Percentiles rank a stretch among this genome's conserved stretches.
Conservation (phyloP, 2,329 filamentous ascomycete species). For the Cryphonectria nitschkei region DNA sequence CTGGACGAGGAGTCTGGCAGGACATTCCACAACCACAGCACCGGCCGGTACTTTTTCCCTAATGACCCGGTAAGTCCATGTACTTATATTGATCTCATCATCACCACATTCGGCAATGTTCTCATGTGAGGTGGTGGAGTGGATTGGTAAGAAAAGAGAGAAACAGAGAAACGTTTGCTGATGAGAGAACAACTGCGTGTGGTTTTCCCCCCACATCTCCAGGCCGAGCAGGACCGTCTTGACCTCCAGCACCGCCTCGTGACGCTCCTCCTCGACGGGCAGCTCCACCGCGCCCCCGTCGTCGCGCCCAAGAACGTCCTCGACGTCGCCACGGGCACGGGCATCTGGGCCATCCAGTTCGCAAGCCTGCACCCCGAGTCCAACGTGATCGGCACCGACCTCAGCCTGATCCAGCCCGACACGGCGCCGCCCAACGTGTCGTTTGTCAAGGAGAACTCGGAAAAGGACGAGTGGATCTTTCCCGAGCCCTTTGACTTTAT, state of each 20-base stretch:
- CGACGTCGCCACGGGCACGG: slow-evolving; percentile 52
- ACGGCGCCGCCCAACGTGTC: slow-evolving; percentile 55
- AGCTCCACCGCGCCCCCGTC: slow-evolving; percentile 50
- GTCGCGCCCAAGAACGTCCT: slow-evolving; percentile 46
- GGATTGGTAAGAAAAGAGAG: neutral
- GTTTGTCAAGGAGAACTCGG: slow-evolving; percentile 59
- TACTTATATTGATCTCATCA: neutral
- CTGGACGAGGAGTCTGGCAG: slow-evolving; percentile 25
- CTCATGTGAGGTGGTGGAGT: neutral
- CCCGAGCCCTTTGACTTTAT: slow-evolving; percentile 55
- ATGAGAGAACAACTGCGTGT: neutral
- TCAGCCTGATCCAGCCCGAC: slow-evolving; percentile 47
- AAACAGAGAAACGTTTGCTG: neutral
- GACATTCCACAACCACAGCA: slow-evolving; percentile 27
- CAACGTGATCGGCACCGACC: slow-evolving; percentile 47
- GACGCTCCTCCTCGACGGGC: slow-evolving; percentile 44
- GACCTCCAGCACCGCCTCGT: slow-evolving; percentile 47
- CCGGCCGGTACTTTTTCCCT: slow-evolving; percentile 36
- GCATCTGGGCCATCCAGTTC: slow-evolving; percentile 55
- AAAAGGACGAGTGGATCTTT: slow-evolving; percentile 53
- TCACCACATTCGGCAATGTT: neutral
- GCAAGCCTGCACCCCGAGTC: slow-evolving; percentile 45
- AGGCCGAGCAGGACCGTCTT: slow-evolving; percentile 38
- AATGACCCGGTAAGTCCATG: slow-evolving; percentile 35
- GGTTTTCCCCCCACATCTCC: neutral